Conservation (phyloP, 2,329 filamentous ascomycete species). For the Penicillium sp. region DNA sequence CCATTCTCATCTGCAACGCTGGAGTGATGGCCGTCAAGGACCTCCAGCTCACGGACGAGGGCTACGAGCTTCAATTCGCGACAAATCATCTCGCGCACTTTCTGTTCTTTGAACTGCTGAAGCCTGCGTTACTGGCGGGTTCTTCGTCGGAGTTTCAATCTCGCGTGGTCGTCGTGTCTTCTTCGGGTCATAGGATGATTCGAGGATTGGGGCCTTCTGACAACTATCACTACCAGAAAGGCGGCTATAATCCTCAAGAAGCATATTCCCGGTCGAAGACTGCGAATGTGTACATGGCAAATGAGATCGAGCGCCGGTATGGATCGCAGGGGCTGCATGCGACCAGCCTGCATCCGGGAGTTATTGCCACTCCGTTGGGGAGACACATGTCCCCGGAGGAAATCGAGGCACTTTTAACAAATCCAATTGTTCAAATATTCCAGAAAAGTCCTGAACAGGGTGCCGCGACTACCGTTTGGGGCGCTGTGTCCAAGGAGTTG, state of each 20-base stretch:
- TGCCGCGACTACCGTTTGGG: constrained; percentile 10
- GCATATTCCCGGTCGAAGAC: constrained; percentile 21
- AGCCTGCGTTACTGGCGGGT: constrained; percentile 27
- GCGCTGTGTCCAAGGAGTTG: constrained; percentile 7
- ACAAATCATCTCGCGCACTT: constrained; percentile 45
- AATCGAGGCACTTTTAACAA: neutral
- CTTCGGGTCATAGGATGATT: constrained; percentile 27
- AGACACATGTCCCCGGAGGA: constrained; percentile 9
- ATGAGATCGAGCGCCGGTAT: constrained; percentile 13
- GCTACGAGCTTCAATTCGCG: constrained; percentile 41
- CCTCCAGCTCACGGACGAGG: constrained; percentile 31
- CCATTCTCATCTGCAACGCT: constrained; percentile 43
- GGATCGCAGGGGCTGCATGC: constrained; percentile 8
- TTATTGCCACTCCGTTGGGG: neutral
- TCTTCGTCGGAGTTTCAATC: constrained; percentile 12
- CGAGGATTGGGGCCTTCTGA: constrained; percentile 31
- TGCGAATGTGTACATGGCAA: constrained; percentile 12
- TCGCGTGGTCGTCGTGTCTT: constrained; percentile 21
- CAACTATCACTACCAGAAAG: constrained; percentile 32
- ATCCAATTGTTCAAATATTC: neutral
- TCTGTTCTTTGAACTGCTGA: constrained; percentile 39
- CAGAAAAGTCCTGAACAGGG: constrained; percentile 6
- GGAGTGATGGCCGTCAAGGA: constrained; percentile 21
- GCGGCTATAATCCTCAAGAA: constrained; percentile 3
- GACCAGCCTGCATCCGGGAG: constrained; percentile 7